phyloP scores from a whole-genome alignment of 192 early-diverging fungal genomes.

The Backusella macrospora region DNA sequence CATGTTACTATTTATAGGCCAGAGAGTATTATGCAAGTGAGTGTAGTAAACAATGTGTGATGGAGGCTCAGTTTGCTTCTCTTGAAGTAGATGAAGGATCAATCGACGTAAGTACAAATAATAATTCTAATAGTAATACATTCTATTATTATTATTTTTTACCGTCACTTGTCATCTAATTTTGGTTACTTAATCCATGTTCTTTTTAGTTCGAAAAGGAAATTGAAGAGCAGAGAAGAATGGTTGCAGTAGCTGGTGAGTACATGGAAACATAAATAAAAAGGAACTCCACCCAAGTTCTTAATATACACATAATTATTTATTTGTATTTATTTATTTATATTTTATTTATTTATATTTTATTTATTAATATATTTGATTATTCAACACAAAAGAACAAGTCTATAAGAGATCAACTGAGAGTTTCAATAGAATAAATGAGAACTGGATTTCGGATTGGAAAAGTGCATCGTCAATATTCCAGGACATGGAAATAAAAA shows the following conservation, averaged over 20 bases:
- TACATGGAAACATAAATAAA: background rate
- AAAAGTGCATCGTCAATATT: slow-evolving; percentile 50
- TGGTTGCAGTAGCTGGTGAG: slow-evolving; percentile 19
- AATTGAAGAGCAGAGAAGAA: slow-evolving; percentile 29
- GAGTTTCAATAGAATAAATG: slow-evolving; percentile 34
- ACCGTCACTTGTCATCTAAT: background rate
- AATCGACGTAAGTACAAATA: background rate
- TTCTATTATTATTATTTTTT: background rate
- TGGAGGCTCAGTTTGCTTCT: slow-evolving; percentile 13
- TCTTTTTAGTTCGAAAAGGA: slow-evolving; percentile 28
- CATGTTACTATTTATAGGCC: slow-evolving; percentile 8
- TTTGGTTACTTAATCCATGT: background rate
- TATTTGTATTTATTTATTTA: too few relatives aligned
- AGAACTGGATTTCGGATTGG: slow-evolving; percentile 61
- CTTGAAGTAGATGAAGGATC: background rate
- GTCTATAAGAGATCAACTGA: slow-evolving; percentile 52
- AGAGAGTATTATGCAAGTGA: slow-evolving; percentile 27
- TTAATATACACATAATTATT: too few relatives aligned
- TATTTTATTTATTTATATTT: background rate
- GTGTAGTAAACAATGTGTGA: background rate
- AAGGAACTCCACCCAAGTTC: too few relatives aligned
- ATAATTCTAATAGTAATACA: background rate
- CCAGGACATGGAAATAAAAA: slow-evolving; percentile 69
- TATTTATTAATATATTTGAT: background rate
- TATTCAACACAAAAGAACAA: slow-evolving; percentile 36